Evolutionary conservation across 2,329 filamentous ascomycete species (phyloP).

Genomic region (Ceratocystis albifundus): DNA sequence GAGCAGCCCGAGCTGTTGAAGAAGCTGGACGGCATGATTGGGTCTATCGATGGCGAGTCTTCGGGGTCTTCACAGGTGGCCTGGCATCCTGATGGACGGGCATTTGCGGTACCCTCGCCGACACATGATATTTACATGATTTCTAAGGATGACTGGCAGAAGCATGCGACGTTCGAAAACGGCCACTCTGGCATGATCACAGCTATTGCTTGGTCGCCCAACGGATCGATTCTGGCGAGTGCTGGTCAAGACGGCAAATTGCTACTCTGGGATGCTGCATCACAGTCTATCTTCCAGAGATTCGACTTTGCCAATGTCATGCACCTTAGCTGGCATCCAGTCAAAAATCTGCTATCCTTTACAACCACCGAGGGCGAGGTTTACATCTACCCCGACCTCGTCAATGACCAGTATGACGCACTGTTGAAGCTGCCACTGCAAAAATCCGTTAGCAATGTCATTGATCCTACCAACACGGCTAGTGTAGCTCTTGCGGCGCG

Average conservation of each 20-base stretch:
- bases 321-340: constrained; percentile 82
- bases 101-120: constrained; percentile 74
- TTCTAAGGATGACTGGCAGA: constrained; percentile 81
- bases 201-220: constrained; percentile 83
- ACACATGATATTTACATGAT: constrained; percentile 76
- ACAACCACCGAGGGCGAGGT: constrained; percentile 87
- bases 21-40: constrained; percentile 78
- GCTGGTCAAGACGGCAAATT: constrained; percentile 58
- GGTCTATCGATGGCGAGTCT: constrained; percentile 57
- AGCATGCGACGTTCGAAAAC: constrained; percentile 64
- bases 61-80: constrained; percentile 52
- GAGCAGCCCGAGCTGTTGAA: constrained; percentile 71
- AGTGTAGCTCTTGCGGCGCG: constrained; percentile 32
- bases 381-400: constrained; percentile 70
- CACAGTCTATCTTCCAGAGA: constrained; percentile 66
- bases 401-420: constrained; percentile 46
- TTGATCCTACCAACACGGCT: constrained; percentile 45
- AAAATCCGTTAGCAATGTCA: constrained; percentile 47
- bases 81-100: constrained; percentile 92
- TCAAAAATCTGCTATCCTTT: constrained; percentile 77
- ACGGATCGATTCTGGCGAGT: constrained; percentile 73
- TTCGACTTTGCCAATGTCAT: constrained; percentile 75
- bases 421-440: constrained; percentile 51
- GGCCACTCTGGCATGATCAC: constrained; percentile 79
- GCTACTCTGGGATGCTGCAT: constrained; percentile 78